phyloP scores from a whole-genome alignment of 106 monocot species.

The Apostasia shenzhenica region DNA sequence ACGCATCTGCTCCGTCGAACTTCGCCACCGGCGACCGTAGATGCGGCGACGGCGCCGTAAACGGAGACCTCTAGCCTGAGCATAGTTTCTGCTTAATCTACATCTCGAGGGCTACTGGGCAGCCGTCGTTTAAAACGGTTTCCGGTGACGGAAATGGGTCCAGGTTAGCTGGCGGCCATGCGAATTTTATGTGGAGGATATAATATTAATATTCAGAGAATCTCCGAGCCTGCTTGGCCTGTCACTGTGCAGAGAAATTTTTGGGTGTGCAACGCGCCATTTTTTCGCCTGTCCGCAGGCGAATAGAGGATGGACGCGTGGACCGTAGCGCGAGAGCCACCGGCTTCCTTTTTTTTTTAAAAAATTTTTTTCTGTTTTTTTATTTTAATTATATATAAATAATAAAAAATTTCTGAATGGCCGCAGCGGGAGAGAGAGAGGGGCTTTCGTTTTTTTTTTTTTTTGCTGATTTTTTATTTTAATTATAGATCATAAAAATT shows the following conservation, averaged over 20 bases:
- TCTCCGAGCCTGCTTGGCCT: constrained; percentile 1
- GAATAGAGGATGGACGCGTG: not conserved
- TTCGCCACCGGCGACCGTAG: not conserved
- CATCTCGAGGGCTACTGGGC: not conserved
- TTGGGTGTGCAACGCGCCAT: too few species aligned
- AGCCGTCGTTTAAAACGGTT: not conserved
- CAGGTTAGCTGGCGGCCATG: constrained; percentile 24
- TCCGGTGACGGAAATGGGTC: not conserved
- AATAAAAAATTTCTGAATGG: too few species aligned
- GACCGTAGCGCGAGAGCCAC: not conserved
- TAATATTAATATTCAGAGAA: not conserved
- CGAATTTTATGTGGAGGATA: constrained; percentile 42
- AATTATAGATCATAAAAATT: too few species aligned
- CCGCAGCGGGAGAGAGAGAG: too few species aligned
- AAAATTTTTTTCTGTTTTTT: too few species aligned
- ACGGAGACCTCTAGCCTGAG: constrained; percentile 31
- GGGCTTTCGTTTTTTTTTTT: too few species aligned
- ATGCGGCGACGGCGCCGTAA: constrained; percentile 8
- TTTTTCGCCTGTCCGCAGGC: not conserved
- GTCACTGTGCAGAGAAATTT: too few species aligned
- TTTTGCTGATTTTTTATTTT: too few species aligned
- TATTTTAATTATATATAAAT: too few species aligned
- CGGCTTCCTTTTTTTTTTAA: too few species aligned
- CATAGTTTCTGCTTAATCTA: constrained; percentile 14
- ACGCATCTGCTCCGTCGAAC: not conserved